Evolutionary conservation across 257 asterid species (phyloP), one percentile per base, ranked within the genome.

Genomic region (Scutellaria galericulata): DNA sequence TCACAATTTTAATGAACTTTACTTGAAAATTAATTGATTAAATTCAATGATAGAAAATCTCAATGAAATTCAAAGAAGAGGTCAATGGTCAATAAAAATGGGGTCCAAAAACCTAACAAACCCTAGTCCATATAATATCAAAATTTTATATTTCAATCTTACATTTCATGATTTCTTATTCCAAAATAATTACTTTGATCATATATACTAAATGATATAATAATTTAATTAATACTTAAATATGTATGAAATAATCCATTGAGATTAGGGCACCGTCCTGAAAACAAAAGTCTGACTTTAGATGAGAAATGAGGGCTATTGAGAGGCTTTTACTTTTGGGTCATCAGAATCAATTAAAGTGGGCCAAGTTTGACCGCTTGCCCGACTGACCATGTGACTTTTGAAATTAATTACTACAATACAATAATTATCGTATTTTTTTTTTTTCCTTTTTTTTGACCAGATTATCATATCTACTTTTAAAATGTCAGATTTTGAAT

Each of bases 331-430:
- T 50, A 54, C 76, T 31, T 71, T 75, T 58, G 68, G 68, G 69
- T 72, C 83, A 45, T 68, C 72, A 72, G 64, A 72, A 66, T 70
- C 73, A 71, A 78, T 64, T 7, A 61, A 68, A 55, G 82, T 77
- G 66, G 75, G 73, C 78, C 78, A 78, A 70, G n/a, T 83, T 88
- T 86, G 91, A 90, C 90, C 77, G 78, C 75, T 68, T 2, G 79
- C 77, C 82, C 39, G 46, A 77, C 75, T 68, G 82, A 71, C 82
- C 84, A 75, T 71, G 46, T 57, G 83, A 84, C 83, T 77, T 81
- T 77, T 61, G 63, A 69, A 35, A 60, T 52, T 44, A 3, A 22
- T 31, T 48, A 64, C 72, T 72, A 83, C 11, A 78, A 52, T 66
- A 76, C 79, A 85, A 71, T 18, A 13, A 53, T 70, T 22, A 44